Base-by-base conservation (phyloP, 2,329 filamentous ascomycete species). In the Cordyceps cicadae region DNA sequence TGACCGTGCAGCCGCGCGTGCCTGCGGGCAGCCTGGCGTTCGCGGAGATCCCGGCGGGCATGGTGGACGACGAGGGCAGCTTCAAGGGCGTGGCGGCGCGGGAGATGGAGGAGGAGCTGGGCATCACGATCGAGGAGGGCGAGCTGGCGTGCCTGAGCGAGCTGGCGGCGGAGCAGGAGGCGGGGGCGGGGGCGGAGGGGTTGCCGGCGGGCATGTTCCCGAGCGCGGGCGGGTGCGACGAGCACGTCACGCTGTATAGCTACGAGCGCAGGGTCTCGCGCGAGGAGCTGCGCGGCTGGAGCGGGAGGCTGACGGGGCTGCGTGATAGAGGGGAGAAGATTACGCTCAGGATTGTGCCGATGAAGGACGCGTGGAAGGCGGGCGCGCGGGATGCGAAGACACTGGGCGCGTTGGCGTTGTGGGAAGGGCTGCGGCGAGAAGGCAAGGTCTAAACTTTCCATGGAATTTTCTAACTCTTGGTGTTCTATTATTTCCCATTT, bases 71-170 rank as follows among this genome's bases (percentile, higher is more conserved):
- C 58, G 69, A 73, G 15, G 81, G 79, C 0, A 78, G 74, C 32
- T 86, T 87, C 66, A 76, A 76, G 14, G 84, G 84, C 26, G 76
- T 77, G 0, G 84, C 84, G 2, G 84, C 84, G 3, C 78, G 75
- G 65, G 84, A 87, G 73, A 83, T 87, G 11, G 63, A 81, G 62
- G 84, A 87, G 72, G 84, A 87, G 70, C 73, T 85, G 2, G 82
- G 81, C 15, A 67, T 86, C 12, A 75, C 74, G 54, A 83, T 86
- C 43, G 70, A 72, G 9, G 74, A 76, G 54, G 69, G 73, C 5
- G 72, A 81, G 62, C 68, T 87, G 48, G 73, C 69, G 1, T 80
- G 78, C 62, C 67, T 87, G 56, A 84, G 77, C 62, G 79, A 84
- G 17, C 66, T 85, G 54, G 80, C 78, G 1, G 67, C 68, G 12